Evolutionary conservation across 208 protist genomes (phyloP).

Genomic region (Acanthamoeba lenticulata): DNA sequence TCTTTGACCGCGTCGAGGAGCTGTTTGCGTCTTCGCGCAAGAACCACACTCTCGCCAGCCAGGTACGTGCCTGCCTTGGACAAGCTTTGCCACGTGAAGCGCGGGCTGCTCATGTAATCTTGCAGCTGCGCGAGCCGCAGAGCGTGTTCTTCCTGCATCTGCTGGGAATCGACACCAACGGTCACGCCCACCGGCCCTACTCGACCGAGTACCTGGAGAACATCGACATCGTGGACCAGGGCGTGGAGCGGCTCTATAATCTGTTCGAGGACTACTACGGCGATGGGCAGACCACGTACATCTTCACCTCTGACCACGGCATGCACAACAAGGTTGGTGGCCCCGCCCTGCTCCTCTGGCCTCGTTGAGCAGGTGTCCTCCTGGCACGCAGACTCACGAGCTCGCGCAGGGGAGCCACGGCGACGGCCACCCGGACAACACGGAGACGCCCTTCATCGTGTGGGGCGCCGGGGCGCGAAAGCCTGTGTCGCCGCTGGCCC

Average conservation of each 20-base stretch:
- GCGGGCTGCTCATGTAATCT: not conserved
- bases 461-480: slow-evolving; percentile 76
- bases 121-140: slow-evolving; percentile 30
- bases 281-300: slow-evolving; percentile 78
- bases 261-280: slow-evolving; percentile 81
- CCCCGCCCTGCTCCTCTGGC: no score
- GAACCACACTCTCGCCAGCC: slow-evolving; percentile 46
- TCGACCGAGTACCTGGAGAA: slow-evolving; percentile 82
- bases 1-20: slow-evolving; percentile 83
- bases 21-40: slow-evolving; percentile 73
- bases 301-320: slow-evolving; percentile 88
- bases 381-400: no score
- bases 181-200: slow-evolving; percentile 83
- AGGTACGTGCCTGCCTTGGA: not conserved
- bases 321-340: slow-evolving; percentile 86
- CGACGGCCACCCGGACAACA: slow-evolving; percentile 85
- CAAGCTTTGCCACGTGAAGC: not conserved
- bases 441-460: slow-evolving; percentile 81
- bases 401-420: slow-evolving; percentile 78
- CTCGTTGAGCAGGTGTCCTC: no score
- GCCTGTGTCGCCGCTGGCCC: not conserved
- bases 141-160: slow-evolving; percentile 88
- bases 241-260: slow-evolving; percentile 71
- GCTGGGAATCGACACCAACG: slow-evolving; percentile 87
- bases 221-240: slow-evolving; percentile 80